Base-by-base conservation (phyloP, 139 green algal genomes). In the Closterium sp. region DNA sequence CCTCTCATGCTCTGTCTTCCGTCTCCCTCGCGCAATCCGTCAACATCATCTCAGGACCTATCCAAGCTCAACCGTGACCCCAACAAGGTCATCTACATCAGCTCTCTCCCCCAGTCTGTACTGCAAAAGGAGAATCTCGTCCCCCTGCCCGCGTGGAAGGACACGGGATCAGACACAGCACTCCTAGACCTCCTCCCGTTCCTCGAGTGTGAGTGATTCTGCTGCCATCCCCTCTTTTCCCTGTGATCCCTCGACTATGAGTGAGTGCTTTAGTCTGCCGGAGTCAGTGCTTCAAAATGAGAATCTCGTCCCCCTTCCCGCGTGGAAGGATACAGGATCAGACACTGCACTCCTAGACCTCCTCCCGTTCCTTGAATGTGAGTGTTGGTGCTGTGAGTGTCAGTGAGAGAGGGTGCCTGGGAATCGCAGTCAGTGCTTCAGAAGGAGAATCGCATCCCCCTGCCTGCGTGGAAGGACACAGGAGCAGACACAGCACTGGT, bases 131-230 rank as follows among this genome's bases (percentile, higher is more conserved):
- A 98, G 45, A 99, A 99, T 93, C 96, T 97, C 2, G 92, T 99
- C 7, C 22, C 31, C 28, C 91, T 96, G 19, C 86, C 92, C 1
- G 90, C 94, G 5, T 96, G 93, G 90, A 87, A 99, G 94, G 88
- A 96, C 87, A 86, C 92, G 1, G 11, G 29, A 7, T 50, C 29
- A 13, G 93, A 96, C 86, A 94, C 93, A 5, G 88, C 92, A 45
- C 96, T 99, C 95, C 95, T 99, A 89, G 98, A 99, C 93, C 95
- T 98, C 13, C 92, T 98, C 73, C 97, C 97, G n/a, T 98, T 98
- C 94, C 92, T 98, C 32, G 96, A 98, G 24, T 94, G 92, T 94
- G 28, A 89, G 92, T 88, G 4, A 11, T 9, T 24, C 10, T 73
- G 50, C 10, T 73, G 50, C n/a, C n/a, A n/a, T n/a, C n/a, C n/a